A percentile compares a stretch with the other conserved stretches of the same genome.
Evolutionary conservation across 768 basidiomycete species (phyloP).

Genomic region (Boletus vinaceobasis): DNA sequence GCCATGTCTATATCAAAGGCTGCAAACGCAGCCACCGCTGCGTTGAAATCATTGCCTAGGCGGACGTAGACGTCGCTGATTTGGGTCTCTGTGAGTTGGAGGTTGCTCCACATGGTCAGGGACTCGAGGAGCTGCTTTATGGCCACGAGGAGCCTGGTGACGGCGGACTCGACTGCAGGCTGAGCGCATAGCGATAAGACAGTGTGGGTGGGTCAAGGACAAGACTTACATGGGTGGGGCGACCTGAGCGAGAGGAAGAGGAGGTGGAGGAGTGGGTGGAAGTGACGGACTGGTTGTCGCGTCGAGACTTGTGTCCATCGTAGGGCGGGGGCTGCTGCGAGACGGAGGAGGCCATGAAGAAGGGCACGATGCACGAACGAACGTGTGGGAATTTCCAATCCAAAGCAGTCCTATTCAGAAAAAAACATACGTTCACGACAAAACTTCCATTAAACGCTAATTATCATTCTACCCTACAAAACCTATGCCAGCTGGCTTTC

Average conservation of each 20-base stretch:
- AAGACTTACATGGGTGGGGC: conserved; percentile 25
- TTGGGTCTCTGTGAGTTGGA: conserved; percentile 65
- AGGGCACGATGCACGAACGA: not conserved
- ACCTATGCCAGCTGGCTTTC: conserved; percentile 1
- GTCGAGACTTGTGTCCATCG: conserved; percentile 44
- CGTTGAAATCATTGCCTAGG: conserved; percentile 96
- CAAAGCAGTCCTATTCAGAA: not conserved
- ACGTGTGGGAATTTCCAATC: conserved; percentile 17
- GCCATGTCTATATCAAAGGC: conserved; percentile 85
- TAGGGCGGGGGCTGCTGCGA: conserved; percentile 17
- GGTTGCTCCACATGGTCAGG: conserved; percentile 78
- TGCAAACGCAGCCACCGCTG: conserved; percentile 84
- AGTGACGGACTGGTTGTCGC: conserved; percentile 51
- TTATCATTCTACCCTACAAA: not conserved
- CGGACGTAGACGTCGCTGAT: conserved; percentile 98
- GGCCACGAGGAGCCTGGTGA: conserved; percentile 88
- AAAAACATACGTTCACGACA: not conserved
- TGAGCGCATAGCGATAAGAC: conserved; percentile 21
- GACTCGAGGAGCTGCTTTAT: conserved; percentile 94
- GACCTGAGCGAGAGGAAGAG: conserved; percentile 21
- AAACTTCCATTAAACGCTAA: not conserved
- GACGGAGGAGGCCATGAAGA: conserved; percentile 21
- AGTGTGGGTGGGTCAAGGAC: not conserved
- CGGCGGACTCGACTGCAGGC: conserved; percentile 86
- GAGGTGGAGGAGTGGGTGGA: conserved; percentile 42